Base-by-base conservation (phyloP, 306 rosid species). In the Vigna angularis region DNA sequence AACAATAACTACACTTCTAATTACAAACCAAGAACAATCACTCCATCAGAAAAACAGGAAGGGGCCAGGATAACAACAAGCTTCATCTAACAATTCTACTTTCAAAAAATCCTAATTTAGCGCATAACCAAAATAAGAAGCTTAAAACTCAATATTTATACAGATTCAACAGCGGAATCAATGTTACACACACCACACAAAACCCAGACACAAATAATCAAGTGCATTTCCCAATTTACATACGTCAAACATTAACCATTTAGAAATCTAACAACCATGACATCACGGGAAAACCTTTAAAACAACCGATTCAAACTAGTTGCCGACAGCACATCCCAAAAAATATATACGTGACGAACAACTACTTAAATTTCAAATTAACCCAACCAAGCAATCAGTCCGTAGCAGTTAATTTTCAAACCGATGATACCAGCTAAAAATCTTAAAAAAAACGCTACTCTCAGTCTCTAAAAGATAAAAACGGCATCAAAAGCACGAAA, bases 1-100 rank as follows among this genome's bases (percentile, higher is more conserved):
- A 66, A 10, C 10, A 18, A 52, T 24, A 28, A 65, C 67, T 63
- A 17, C 28, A 30, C 28, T 53, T 84, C 61, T 72, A 70, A 38
- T 38, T 53, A 32, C 53, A 71, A 75, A 48, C 63, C 73, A 10
- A 13, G 67, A 73, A 51, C 61, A 67, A 50, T 66, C 79, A 65
- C 48, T 11, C 73, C 11, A 24, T 13, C 59, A 79, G 45, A 52
- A 72, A 52, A 52, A 30, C 17, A 28, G 1, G 18, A 17, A 12
- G 14, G 14, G 13, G 56, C 5, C 52, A 18, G 32, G 45, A 24
- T 34, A 44, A 70, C 12, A 34, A 26, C 56, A 76, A 50, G 20
- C 78, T 66, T 67, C 55, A 28, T 61, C 56, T 2, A 42, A 13
- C 30, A 67, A 30, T 15, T 59, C 55, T 49, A 48, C 66, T 59